Evolutionary conservation across 768 basidiomycete species (phyloP).

Genomic region (Russula brevipes): DNA sequence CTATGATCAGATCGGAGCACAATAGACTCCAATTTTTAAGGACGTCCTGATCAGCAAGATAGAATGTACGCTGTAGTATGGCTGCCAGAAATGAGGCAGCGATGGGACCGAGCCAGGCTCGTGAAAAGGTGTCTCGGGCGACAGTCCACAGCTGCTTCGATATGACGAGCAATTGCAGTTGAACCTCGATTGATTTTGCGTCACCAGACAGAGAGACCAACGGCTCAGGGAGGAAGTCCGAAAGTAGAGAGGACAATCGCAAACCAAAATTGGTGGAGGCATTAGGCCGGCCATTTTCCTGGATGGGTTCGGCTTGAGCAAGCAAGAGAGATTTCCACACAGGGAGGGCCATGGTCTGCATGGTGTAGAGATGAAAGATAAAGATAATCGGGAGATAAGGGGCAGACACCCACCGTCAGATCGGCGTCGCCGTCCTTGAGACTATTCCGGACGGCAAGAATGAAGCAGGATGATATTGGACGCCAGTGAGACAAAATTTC

Average conservation of each 20-base stretch:
- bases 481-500: conserved; percentile 11
- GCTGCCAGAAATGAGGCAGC: conserved; percentile 14
- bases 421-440: not conserved
- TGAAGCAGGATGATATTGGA: conserved; percentile 7
- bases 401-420: not conserved
- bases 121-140: conserved; percentile 7
- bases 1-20: conserved; percentile 12
- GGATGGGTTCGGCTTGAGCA: not conserved
- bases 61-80: conserved; percentile 5
- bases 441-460: not conserved
- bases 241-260: conserved; percentile 4
- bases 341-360: not conserved
- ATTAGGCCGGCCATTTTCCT: not conserved
- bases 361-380: not conserved
- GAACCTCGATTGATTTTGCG: not conserved
- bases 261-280: not conserved
- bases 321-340: conserved; percentile 13
- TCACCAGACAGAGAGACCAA: conserved; percentile 7
- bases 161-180: conserved; percentile 8
- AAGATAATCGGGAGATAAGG: not conserved
- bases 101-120: not conserved
- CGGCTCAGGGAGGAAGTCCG: not conserved
- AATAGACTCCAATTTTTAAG: conserved; percentile 13
- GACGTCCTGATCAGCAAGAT: conserved; percentile 7
- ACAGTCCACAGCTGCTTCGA: conserved; percentile 13